These are phyloP conservation scores for Xylaria venustula DNA, from an alignment of 495 filamentous ascomycete genomes.

Conservation along the genomic window DNA sequence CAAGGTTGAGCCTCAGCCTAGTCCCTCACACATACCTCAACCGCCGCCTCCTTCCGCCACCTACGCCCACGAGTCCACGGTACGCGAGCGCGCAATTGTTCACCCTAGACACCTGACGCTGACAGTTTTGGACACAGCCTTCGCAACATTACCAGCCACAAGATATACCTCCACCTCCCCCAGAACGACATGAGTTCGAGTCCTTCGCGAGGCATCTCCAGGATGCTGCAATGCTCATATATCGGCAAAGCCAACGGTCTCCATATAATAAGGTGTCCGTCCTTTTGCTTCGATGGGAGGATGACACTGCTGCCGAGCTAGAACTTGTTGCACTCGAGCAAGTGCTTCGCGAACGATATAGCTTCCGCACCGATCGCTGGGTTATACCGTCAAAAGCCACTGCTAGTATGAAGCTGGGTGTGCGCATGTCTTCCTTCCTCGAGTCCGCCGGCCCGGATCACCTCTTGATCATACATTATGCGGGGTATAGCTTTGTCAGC, in stretches of 20 bases:
- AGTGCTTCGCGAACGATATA: conserved; percentile 52
- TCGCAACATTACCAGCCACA: conserved; percentile 24
- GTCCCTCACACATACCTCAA: conserved; percentile 24
- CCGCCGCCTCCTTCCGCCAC: conserved; percentile 2
- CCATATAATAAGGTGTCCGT: conserved; percentile 52
- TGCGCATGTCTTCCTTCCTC: conserved; percentile 49
- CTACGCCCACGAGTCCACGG: conserved; percentile 26
- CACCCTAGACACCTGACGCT: conserved; percentile 16
- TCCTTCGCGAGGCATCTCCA: conserved; percentile 57
- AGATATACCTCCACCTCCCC: conserved; percentile 26
- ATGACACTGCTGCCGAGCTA: conserved; percentile 47
- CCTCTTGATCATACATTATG: conserved; percentile 57
- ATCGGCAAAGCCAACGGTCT: conserved; percentile 50
- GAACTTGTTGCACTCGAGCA: conserved; percentile 49
- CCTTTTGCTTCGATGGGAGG: conserved; percentile 55
- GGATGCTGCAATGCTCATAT: conserved; percentile 56
- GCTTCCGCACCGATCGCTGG: conserved; percentile 53
- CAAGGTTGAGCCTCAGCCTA: conserved; percentile 34
- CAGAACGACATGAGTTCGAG: conserved; percentile 55
- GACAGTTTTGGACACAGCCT: conserved; percentile 17
- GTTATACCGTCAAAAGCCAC: conserved; percentile 50
- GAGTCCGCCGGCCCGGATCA: conserved; percentile 53
- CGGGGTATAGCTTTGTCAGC: conserved; percentile 50
- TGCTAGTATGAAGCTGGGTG: conserved; percentile 52
- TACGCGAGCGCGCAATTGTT: conserved; percentile 26